Base-by-base conservation (phyloP, 1,139 yeast species). In the Sugiyamaella paludigena region DNA sequence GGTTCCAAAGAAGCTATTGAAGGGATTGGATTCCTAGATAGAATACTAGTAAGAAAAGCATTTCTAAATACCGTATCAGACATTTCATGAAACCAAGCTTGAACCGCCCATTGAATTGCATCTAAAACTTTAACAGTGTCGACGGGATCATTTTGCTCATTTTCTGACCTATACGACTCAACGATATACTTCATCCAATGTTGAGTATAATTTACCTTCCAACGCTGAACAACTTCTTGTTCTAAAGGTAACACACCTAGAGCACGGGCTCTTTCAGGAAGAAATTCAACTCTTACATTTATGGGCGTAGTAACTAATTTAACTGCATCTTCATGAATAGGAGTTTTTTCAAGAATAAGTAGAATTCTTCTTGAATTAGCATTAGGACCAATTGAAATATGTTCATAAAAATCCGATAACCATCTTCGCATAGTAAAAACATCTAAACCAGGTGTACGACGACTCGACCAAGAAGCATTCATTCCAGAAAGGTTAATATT, bases 51-150 rank as follows among this genome's bases (percentile, higher is more conserved):
- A 12, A 36, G 16, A 28, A 49, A 49, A 2, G 41, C 48, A 26
- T 45, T 45, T 27, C 36, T 38, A 33, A 49, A 34, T 13, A 45
- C 42, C 3, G 37, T 29, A 29, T 46, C 35, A 4, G 43, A 31
- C 13, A 49, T 41, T 29, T 49, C 49, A 33, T 49, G 49, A 37
- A 36, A 39, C 52, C 52, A 49, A 3, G 52, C 41, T 24, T 42
- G 41, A 8, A 45, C 44, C 10, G 47, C 52, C 52, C 52, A 49
- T 29, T 45, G 52, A 15, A 49, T 42, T 24, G 47, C 37, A 13
- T 41, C 36, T 16, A 30, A 42, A 6, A 45, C 42, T 9, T 40
- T 16, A 5, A 45, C 49, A 2, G 42, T 42, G 9, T 41, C 39
- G 11, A 36, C 12, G 6, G 49, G 49, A 29, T 44, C 46, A 8